These are phyloP conservation scores for Rubus parviflorus DNA, from an alignment of 306 rosid species.

Conservation along the genomic window DNA sequence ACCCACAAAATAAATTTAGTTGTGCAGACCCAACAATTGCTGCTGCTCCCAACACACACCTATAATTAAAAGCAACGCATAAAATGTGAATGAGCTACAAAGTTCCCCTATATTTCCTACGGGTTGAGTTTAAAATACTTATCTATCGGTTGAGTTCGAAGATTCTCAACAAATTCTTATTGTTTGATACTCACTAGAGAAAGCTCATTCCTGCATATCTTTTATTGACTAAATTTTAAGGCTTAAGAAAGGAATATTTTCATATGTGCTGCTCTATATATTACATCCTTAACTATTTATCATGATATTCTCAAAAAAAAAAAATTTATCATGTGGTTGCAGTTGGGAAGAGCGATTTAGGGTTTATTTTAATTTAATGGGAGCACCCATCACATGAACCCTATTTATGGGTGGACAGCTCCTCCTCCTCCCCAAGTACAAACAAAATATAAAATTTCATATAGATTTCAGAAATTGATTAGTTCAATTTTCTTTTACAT, in stretches of 20 bases:
- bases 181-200: too few species aligned
- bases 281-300: conserved; percentile 31
- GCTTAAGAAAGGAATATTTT: conserved; percentile 25
- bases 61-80: conserved; percentile 36
- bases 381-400: conserved; percentile 8
- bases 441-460: background rate
- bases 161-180: too few species aligned
- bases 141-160: too few species aligned
- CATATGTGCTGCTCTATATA: conserved; percentile 17
- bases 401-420: background rate
- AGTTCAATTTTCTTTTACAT: background rate
- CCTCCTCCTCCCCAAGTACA: background rate
- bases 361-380: background rate
- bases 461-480: background rate
- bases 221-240: conserved; percentile 6
- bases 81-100: background rate
- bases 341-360: conserved; percentile 44
- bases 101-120: background rate
- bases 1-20: conserved; percentile 46
- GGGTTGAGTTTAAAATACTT: too few species aligned
- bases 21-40: conserved; percentile 37
- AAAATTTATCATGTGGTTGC: conserved; percentile 47
- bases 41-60: conserved; percentile 38
- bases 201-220: too few species aligned
- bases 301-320: conserved; percentile 18